These are phyloP conservation scores for Oryza glumipatula DNA, from an alignment of 176 grass and related monocot species.

Conservation along the genomic window DNA sequence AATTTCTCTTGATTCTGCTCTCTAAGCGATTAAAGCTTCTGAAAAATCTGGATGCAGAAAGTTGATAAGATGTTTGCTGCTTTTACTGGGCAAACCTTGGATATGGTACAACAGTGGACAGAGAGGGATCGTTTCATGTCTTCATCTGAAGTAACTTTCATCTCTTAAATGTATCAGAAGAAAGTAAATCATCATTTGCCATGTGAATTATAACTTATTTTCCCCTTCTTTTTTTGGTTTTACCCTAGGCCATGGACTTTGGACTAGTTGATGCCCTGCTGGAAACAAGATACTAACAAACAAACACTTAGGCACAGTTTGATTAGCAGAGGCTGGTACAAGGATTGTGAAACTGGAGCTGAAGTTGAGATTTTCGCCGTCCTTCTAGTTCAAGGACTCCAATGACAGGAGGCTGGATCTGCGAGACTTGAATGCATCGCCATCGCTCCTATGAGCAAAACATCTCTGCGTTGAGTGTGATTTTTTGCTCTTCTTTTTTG, in stretches of 20 bases:
- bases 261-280: constrained; percentile 79
- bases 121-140: constrained; percentile 96
- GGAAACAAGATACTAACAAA: constrained; percentile 77
- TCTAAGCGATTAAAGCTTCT: constrained; percentile 36
- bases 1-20: constrained; percentile 17
- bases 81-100: constrained; percentile 86
- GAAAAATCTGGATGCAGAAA: constrained; percentile 65
- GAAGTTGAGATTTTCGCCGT: neutral
- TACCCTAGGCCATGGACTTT: constrained; percentile 88
- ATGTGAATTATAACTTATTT: constrained; percentile 7
- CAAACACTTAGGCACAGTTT: neutral
- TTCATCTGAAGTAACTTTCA: constrained; percentile 68
- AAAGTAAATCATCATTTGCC: constrained; percentile 12
- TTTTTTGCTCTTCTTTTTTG: neutral
- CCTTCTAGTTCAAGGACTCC: neutral
- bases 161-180: neutral
- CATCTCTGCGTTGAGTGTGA: neutral
- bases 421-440: neutral
- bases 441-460: neutral
- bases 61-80: constrained; percentile 96
- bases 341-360: constrained; percentile 14
- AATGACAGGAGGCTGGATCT: neutral
- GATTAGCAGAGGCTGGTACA: neutral
- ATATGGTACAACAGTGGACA: constrained; percentile 83
- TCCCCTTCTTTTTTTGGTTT: neutral